These are phyloP conservation scores for Daldinia childiae DNA, from an alignment of 495 filamentous ascomycete genomes.

Conservation along the genomic window DNA sequence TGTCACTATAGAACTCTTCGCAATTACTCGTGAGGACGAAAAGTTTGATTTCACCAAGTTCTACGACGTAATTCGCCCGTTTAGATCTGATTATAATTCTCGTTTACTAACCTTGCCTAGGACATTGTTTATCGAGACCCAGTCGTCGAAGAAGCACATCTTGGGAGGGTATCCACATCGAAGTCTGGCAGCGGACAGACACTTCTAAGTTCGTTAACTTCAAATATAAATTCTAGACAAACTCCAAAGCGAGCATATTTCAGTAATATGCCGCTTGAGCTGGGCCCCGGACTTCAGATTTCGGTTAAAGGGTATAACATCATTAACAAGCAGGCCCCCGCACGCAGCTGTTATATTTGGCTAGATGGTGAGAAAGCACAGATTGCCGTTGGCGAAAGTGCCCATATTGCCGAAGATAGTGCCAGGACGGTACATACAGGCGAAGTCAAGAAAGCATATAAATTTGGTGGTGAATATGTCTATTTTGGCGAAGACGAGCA, in stretches of 20 bases:
- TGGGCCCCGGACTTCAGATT: constrained; percentile 85
- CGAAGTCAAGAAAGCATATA: constrained; percentile 92
- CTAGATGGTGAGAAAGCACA: constrained; percentile 83
- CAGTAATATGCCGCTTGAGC: constrained; percentile 82
- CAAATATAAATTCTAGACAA: constrained; percentile 90
- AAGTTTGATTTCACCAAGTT: constrained; percentile 88
- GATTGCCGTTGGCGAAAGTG: constrained; percentile 77
- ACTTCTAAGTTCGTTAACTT: constrained; percentile 81
- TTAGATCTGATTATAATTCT: constrained; percentile 10
- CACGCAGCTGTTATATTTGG: constrained; percentile 85
- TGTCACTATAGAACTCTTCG: constrained; percentile 92
- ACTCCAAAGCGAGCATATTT: constrained; percentile 89
- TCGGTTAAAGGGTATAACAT: constrained; percentile 93
- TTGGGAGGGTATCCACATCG: constrained; percentile 55
- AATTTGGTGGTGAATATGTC: constrained; percentile 91
- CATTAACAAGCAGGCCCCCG: constrained; percentile 81
- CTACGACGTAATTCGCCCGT: constrained; percentile 74
- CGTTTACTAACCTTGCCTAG: constrained; percentile 53
- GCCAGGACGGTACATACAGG: constrained; percentile 77
- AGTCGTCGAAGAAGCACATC: constrained; percentile 68
- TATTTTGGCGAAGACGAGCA: constrained; percentile 86
- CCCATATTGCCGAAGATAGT: constrained; percentile 77
- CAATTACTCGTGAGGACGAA: constrained; percentile 77
- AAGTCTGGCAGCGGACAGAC: constrained; percentile 76
- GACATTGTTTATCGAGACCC: constrained; percentile 81